Base-by-base conservation (phyloP, 179 eudicot genomes). In the Silene noctiflora region DNA sequence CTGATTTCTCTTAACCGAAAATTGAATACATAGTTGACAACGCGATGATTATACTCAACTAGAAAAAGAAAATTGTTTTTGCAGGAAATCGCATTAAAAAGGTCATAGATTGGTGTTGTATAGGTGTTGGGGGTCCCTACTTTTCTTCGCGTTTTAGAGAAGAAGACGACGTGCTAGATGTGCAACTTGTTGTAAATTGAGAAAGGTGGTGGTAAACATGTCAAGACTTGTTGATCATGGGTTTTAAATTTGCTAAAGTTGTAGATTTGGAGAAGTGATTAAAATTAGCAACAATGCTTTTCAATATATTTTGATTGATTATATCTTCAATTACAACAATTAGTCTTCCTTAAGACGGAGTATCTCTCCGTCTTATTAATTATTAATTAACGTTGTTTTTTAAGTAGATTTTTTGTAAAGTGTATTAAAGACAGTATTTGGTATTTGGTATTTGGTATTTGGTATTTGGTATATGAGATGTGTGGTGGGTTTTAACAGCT, bases 131-230 rank as follows among this genome's bases (percentile, higher is more conserved):
- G 80, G 21, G 62, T 83, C 78, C 80, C 77, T 77, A 83, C 83
- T 73, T 80, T 83, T 79, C 85, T 80, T 83, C 83, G 85, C 78
- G 81, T 83, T 83, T 83, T 83, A 76, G 77, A 83, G 85, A 79
- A 76, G 80, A 80, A 76, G 81, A 74, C 69, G 82, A 76, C 80
- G 69, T 58, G 75, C 76, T 73, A 76, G 76, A 69, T 60, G 61
- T 74, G 71, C 77, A 42, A 59, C 64, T 77, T 83, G 71, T 71
- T 83, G 83, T 83, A 79, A 76, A 79, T 79, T 80, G 51, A 42
- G 80, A 69, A 64, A 76, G 76, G 67, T 78, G 71, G 74, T 71
- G 60, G 60, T 56, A 56, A 56, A 56, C 60, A 56, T 56, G 71
- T 71, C 53, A 78, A 55, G 66, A 67, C 71, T 72, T 44, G 73